Conservation (phyloP, 108 stramenopile species). For the Cyclostephanos tholiformis region DNA sequence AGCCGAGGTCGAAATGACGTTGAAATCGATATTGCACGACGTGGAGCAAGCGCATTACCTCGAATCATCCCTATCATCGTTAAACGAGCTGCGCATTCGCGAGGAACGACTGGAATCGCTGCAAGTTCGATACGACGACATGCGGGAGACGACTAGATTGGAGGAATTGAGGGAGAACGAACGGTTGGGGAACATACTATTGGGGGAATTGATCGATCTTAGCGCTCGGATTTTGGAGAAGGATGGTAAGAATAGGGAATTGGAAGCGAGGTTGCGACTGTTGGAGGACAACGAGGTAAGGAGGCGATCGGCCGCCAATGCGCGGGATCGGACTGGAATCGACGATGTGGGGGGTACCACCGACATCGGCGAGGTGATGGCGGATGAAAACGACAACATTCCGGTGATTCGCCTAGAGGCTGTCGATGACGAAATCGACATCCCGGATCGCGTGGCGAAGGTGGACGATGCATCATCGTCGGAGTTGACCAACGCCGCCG, state of each 20-base stretch:
- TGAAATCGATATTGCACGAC: conserved; percentile 40
- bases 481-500: too few relatives aligned
- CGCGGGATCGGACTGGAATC: background rate
- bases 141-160: conserved; percentile 32
- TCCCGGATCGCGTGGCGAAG: background rate
- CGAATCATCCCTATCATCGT: conserved; percentile 22
- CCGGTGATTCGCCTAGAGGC: too few relatives aligned
- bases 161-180: conserved; percentile 43
- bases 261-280: conserved; percentile 23
- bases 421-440: background rate
- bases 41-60: conserved; percentile 44
- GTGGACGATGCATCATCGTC: too few relatives aligned
- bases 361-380: background rate
- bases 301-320: background rate
- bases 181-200: conserved; percentile 20
- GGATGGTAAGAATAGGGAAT: conserved; percentile 21
- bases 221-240: conserved; percentile 31
- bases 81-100: conserved; percentile 27
- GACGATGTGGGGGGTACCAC: background rate
- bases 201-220: conserved; percentile 37
- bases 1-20: conserved; percentile 38
- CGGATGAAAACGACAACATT: background rate
- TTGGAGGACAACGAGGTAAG: background rate
- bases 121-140: conserved; percentile 24
- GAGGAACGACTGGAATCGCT: conserved; percentile 20